Evolutionary conservation across 345 rosid species (phyloP), one percentile per base, ranked within the genome.

Genomic region (Eucalyptus fibrosa): DNA sequence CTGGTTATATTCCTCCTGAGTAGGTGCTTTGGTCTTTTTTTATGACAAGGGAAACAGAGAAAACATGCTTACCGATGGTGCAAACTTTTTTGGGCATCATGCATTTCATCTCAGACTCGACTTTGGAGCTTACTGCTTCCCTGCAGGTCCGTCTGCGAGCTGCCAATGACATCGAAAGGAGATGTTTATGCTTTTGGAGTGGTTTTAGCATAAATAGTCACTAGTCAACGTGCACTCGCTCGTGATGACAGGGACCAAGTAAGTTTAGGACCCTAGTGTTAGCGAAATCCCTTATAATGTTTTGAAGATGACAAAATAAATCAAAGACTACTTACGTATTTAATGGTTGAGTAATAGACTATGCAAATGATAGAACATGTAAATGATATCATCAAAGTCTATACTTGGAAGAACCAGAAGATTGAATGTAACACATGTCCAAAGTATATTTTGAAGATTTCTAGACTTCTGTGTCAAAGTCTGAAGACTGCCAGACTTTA

Each of bases 1-100:
- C 96, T 42, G 96, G 96, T 88, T 95, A 95, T 88, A 95, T 95
- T 67, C 95, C 96, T 28, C 96, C 96, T 2, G 96, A 96, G 96
- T 95, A 91, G 89, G 91, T 77, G 16, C 47, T 37, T 77, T 37
- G 82, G 2, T 37, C 83, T 21, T 21, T 77, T 72, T 37, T 14
- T 37, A 11, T 77, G 47, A 37, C 45, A 21, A 72, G 45, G 83
- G 28, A 77, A 34, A 72, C 82, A 72, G 82, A 77, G 28, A 37
- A 19, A 77, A 19, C 47, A 77, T 21, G 83, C 47, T 21, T 44
- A 77, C 47, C 13, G 28, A 77, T 37, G 83, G 28, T 37, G 83
- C 83, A 77, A 19, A 77, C 28, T 10, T 21, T 37, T 77, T 77
- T 4, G 28, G 83, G 11, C 83, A 77, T 77, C 47, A 77, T 77